Base-by-base conservation (phyloP, 164 flowering plant genomes). In the Buxus sempervirens region DNA sequence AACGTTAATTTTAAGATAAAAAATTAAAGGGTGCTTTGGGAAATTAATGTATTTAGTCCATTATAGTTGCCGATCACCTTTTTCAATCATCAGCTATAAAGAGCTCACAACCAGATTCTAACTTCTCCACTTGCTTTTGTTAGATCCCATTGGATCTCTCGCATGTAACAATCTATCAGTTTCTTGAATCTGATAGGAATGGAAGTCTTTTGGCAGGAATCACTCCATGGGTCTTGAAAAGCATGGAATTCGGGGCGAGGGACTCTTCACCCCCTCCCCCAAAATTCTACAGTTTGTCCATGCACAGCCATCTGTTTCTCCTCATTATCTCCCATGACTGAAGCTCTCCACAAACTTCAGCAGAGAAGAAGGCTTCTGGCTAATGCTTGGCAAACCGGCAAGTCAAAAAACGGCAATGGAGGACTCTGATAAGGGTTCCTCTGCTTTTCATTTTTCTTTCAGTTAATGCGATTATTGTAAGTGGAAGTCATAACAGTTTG, bases 351-450 rank as follows among this genome's bases (percentile, higher is more conserved):
- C n/a, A 24, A 45, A 54, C 5, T 32, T 56, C 53, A 63, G 66
- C 69, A 19, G 76, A 54, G 66, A 55, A 57, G 32, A 53, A 19
- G 78, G 24, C 67, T n/a, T 60, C 68, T 58, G 79, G 78, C 69
- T 76, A 63, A 60, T 60, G 68, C 75, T 38, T 64, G 53, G 86
- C 80, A 72, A 73, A 78, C 81, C 88, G 88, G 88, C 88, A 85
- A 85, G 88, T 85, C 88, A 85, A 79, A 69, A 6, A 81, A 73
- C 76, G 88, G 88, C 88, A 76, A 70, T 57, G 65, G 78, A 59
- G 63, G 61, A 22, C 67, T 19, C 65, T 54, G 54, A 1, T 41
- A 58, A 62, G 51, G 62, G 42, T 41, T 24, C 22, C 42, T 55
- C 23, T 36, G 38, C 60, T 67, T 70, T 21, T 24, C 5, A 45